Conservation (phyloP, 345 rosid species). For the Eucalyptus cloeziana region DNA sequence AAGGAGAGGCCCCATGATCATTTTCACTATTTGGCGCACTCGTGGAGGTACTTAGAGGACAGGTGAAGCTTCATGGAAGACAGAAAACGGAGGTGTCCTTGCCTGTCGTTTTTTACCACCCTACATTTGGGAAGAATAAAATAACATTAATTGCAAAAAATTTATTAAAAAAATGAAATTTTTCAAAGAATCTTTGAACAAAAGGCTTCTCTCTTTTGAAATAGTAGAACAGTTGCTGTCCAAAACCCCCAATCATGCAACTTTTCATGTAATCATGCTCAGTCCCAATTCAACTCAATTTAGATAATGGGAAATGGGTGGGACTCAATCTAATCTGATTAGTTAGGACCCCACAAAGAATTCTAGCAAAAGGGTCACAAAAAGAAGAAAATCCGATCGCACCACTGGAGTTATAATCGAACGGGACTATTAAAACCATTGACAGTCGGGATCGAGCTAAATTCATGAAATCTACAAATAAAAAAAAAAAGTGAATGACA, state of each 20-base stretch:
- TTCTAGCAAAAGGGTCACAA: not conserved
- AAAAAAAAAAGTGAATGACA: not conserved
- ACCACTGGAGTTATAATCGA: not conserved
- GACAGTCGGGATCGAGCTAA: accelerated
- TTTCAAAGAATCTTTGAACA: not conserved
- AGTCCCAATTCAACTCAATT: not conserved
- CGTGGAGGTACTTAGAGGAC: not conserved
- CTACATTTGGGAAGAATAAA: not conserved
- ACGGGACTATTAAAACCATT: not conserved
- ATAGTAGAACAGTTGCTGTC: not conserved
- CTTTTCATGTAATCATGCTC: not conserved
- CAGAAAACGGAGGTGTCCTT: not conserved
- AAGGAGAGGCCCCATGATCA: not conserved
- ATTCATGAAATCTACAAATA: not conserved
- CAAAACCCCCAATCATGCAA: not conserved
- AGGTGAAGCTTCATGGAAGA: not conserved
- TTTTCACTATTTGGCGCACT: not conserved
- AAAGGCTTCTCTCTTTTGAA: not conserved
- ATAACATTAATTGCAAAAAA: not conserved
- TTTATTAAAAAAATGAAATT: not conserved
- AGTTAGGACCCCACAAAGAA: not conserved
- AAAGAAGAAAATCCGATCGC: not conserved
- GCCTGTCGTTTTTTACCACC: not conserved
- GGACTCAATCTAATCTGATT: not conserved
- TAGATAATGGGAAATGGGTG: not conserved